Conservation (phyloP, 1,139 yeast species). For the Kodamaea anthophila region DNA sequence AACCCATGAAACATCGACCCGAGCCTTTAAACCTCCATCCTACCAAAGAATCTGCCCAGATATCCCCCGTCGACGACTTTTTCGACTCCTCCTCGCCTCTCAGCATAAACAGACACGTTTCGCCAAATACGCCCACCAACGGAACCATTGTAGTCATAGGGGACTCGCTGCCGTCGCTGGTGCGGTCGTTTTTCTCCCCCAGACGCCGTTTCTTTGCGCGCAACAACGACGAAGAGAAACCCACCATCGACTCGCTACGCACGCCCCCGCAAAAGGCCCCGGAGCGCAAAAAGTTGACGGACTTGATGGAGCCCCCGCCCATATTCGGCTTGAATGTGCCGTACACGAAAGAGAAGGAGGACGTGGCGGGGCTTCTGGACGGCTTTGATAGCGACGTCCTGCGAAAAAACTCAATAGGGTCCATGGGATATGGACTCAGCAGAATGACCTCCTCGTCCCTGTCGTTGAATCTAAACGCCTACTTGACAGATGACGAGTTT, state of each 20-base stretch:
- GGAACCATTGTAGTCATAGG: slow-evolving; percentile 25
- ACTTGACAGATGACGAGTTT: slow-evolving; percentile 33
- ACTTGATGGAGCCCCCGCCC: slow-evolving; percentile 36
- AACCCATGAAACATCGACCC: too few species aligned
- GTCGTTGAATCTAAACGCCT: slow-evolving; percentile 40
- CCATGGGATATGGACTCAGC: slow-evolving; percentile 22
- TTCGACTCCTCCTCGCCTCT: slow-evolving; percentile 7
- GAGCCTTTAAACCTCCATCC: too few species aligned
- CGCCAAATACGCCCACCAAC: slow-evolving; percentile 20
- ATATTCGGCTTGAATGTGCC: slow-evolving; percentile 19
- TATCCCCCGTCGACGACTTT: neutral
- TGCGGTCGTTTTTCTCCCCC: slow-evolving; percentile 29
- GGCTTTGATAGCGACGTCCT: slow-evolving; percentile 9
- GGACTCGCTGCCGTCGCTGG: slow-evolving; percentile 30
- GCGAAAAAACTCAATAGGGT: slow-evolving; percentile 22
- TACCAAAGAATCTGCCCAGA: too few species aligned
- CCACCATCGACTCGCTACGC: slow-evolving; percentile 33
- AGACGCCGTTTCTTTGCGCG: slow-evolving; percentile 24
- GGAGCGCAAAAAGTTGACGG: slow-evolving; percentile 14
- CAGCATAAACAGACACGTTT: slow-evolving; percentile 7
- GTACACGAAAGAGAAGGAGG: slow-evolving; percentile 5
- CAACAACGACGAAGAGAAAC: slow-evolving; percentile 13
- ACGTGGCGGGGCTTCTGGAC: slow-evolving; percentile 1
- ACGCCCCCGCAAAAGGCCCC: slow-evolving; percentile 18
- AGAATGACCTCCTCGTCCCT: slow-evolving; percentile 39